Evolutionary conservation across 331 rosid species (phyloP).

Genomic region (Malus hybrid): DNA sequence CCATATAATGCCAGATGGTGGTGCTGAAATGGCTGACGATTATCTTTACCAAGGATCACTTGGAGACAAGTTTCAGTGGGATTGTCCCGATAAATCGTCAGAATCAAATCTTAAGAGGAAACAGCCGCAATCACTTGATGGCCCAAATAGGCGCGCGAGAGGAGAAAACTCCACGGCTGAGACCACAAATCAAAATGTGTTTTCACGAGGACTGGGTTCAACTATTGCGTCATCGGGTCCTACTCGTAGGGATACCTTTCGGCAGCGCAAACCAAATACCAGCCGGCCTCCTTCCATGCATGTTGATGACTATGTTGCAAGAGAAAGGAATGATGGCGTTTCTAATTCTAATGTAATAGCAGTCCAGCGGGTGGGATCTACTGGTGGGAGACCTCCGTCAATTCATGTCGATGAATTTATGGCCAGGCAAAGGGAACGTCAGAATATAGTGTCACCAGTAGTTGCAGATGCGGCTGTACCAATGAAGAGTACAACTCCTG

Average conservation of each 20-base stretch:
- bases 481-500: slow-evolving; percentile 47
- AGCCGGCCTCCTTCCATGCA: slow-evolving; percentile 99
- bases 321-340: slow-evolving; percentile 86
- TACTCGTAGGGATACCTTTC: slow-evolving; percentile 84
- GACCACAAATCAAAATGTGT: slow-evolving; percentile 46
- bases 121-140: slow-evolving; percentile 59
- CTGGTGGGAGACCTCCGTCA: slow-evolving; percentile 97
- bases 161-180: slow-evolving; percentile 74
- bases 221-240: slow-evolving; percentile 72
- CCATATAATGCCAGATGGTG: slow-evolving; percentile 41
- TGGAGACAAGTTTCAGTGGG: slow-evolving; percentile 80
- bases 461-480: slow-evolving; percentile 64
- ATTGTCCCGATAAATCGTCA: slow-evolving; percentile 80
- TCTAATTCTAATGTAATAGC: slow-evolving; percentile 71
- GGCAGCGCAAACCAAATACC: slow-evolving; percentile 98
- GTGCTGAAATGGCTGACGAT: slow-evolving; percentile 55
- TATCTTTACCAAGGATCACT: slow-evolving; percentile 47
- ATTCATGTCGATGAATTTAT: slow-evolving; percentile 96
- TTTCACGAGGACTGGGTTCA: slow-evolving; percentile 53
- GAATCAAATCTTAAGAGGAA: slow-evolving; percentile 63
- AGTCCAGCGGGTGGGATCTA: slow-evolving; percentile 70
- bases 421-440: slow-evolving; percentile 99
- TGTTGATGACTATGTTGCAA: slow-evolving; percentile 93
- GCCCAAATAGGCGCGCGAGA: slow-evolving; percentile 67
- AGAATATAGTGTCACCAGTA: slow-evolving; percentile 61